Conservation (phyloP, 2,329 filamentous ascomycete species). For the Stachybotrys chartarum region DNA sequence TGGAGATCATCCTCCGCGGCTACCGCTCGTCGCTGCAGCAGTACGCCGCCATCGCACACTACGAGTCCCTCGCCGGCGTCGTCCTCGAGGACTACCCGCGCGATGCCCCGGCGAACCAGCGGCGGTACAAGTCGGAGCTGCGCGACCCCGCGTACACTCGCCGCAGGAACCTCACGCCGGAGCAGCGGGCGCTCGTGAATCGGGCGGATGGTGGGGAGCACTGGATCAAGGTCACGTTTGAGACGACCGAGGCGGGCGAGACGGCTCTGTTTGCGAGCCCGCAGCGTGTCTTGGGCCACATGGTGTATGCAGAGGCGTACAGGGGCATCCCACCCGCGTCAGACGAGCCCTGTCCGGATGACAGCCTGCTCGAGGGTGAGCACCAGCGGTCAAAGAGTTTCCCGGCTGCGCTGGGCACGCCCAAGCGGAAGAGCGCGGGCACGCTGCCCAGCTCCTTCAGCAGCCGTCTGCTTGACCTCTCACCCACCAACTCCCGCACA, state of each 20-base stretch:
- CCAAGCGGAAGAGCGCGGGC: slow-evolving; percentile 18
- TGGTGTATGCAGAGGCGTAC: slow-evolving; percentile 66
- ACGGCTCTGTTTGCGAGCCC: slow-evolving; percentile 63
- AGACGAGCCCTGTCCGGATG: slow-evolving; percentile 56
- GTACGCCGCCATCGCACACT: slow-evolving; percentile 86
- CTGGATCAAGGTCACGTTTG: slow-evolving; percentile 87
- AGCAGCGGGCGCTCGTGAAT: slow-evolving; percentile 74
- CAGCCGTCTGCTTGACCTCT: slow-evolving; percentile 30
- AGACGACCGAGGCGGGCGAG: slow-evolving; percentile 64
- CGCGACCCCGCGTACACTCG: slow-evolving; percentile 65
- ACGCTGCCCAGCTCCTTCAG: slow-evolving; percentile 27
- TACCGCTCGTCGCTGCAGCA: slow-evolving; percentile 59
- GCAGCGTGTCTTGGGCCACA: slow-evolving; percentile 61
- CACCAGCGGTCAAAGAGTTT: slow-evolving; percentile 27
- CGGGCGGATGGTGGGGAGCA: slow-evolving; percentile 76
- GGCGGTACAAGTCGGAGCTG: slow-evolving; percentile 66
- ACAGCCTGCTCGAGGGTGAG: slow-evolving; percentile 27
- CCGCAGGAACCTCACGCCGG: slow-evolving; percentile 56
- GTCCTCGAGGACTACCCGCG: slow-evolving; percentile 93
- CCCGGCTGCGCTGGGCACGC: slow-evolving; percentile 18
- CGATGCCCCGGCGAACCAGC: slow-evolving; percentile 64
- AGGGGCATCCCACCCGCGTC: slow-evolving; percentile 54
- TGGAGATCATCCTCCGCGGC: slow-evolving; percentile 80
- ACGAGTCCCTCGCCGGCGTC: slow-evolving; percentile 75
- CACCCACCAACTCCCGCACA: slow-evolving; percentile 36